These are phyloP conservation scores for Cutaneotrichosporon cutaneum DNA, from an alignment of 1,284 basidiomycete species.

Conservation along the genomic window DNA sequence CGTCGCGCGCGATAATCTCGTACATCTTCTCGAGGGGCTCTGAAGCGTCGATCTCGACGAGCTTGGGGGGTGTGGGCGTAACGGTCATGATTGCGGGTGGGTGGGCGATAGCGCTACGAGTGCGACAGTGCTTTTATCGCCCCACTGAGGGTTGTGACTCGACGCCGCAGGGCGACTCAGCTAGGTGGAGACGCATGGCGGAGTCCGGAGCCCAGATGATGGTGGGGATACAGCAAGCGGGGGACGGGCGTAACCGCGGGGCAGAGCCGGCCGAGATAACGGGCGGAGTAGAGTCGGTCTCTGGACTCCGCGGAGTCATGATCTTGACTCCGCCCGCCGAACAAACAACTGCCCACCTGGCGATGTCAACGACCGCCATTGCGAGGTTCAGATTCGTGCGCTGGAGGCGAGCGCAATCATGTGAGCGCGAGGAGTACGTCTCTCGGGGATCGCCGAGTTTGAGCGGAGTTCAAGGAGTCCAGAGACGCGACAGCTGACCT, in stretches of 20 bases:
- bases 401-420: too few relatives aligned
- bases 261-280: neutral
- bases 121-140: neutral
- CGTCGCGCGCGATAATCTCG: neutral
- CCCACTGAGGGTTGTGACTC: too few relatives aligned
- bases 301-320: neutral
- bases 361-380: neutral
- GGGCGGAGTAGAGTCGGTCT: neutral
- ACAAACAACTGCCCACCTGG: too few relatives aligned
- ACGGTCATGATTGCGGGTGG: neutral
- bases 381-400: too few relatives aligned
- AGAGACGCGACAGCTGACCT: neutral
- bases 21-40: neutral
- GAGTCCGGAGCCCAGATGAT: too few relatives aligned
- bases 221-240: too few relatives aligned
- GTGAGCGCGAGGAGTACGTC: neutral
- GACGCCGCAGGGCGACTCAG: too few relatives aligned
- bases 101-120: neutral
- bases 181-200: too few relatives aligned
- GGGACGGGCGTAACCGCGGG: too few relatives aligned
- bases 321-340: neutral
- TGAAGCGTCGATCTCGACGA: neutral
- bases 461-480: neutral
- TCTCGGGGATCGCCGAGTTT: neutral
- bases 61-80: neutral